phyloP scores from a whole-genome alignment of 352 stramenopile genomes.

The Pythium chondricola region DNA sequence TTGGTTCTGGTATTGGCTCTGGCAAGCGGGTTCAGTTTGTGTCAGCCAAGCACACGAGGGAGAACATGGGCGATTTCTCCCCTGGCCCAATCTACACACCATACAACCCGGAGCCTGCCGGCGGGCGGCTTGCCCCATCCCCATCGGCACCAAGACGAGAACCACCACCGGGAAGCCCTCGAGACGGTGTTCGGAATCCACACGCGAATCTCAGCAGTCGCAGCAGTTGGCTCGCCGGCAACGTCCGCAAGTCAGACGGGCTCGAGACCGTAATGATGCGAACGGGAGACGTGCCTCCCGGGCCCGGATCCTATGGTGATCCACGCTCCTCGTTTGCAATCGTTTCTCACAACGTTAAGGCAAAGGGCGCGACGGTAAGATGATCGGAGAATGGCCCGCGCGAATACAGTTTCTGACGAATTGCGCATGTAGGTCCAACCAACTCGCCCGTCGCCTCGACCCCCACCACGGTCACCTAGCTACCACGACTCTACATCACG shows the following conservation, averaged over 20 bases:
- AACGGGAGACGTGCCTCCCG: conserved; percentile 57
- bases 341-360: conserved; percentile 72
- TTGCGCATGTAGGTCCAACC: conserved; percentile 12
- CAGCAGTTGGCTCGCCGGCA: conserved; percentile 75
- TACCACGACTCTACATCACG: conserved; percentile 7
- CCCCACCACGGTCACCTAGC: conserved; percentile 1
- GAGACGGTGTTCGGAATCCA: conserved; percentile 42
- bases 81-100: conserved; percentile 75
- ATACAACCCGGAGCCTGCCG: conserved; percentile 61
- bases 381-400: neutral
- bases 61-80: conserved; percentile 86
- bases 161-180: conserved; percentile 31
- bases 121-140: conserved; percentile 55
- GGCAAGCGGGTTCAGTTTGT: conserved; percentile 72
- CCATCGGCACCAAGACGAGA: conserved; percentile 28
- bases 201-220: conserved; percentile 73
- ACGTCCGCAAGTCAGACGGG: conserved; percentile 65
- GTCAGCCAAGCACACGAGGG: conserved; percentile 62
- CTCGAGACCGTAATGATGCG: conserved; percentile 73
- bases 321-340: conserved; percentile 64
- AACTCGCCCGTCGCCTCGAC: conserved; percentile 17
- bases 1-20: conserved; percentile 9
- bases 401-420: neutral
- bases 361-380: conserved; percentile 20
- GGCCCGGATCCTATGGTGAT: conserved; percentile 63